Conservation (phyloP, 129 eudicot genomes). For the Flaveria bidentis region DNA sequence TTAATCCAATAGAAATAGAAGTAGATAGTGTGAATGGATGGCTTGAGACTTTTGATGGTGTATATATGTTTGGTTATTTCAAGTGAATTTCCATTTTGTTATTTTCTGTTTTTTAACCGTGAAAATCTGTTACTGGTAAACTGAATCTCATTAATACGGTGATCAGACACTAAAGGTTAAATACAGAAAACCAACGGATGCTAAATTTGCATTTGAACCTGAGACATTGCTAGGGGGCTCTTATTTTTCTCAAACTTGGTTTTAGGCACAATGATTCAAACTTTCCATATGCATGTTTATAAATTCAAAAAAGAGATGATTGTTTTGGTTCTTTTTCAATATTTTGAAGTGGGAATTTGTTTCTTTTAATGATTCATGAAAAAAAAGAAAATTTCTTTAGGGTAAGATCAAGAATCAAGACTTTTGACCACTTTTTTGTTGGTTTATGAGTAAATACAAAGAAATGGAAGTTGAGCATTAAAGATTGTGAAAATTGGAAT, state of each 20-base stretch:
- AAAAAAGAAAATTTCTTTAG: background rate
- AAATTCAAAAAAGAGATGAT: background rate
- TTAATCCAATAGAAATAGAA: constrained; percentile 23
- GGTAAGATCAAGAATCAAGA: constrained; percentile 26
- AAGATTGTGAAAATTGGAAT: background rate
- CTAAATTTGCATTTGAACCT: too few relatives aligned
- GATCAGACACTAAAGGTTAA: too few relatives aligned
- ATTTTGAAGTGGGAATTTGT: constrained; percentile 3
- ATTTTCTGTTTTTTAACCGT: background rate
- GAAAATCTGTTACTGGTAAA: too few relatives aligned
- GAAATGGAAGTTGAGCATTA: constrained; percentile 17
- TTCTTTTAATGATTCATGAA: constrained; percentile 9
- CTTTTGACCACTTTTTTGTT: constrained; percentile 38
- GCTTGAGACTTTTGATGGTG: constrained; percentile 28
- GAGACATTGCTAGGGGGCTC: too few relatives aligned
- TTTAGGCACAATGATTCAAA: background rate
- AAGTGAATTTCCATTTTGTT: constrained; percentile 15
- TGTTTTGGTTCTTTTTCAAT: constrained; percentile 5
- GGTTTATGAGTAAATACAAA: constrained; percentile 39
- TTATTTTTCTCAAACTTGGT: background rate
- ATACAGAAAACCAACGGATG: too few relatives aligned
- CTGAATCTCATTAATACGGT: too few relatives aligned
- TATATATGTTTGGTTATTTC: constrained; percentile 15
- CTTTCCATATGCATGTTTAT: background rate
- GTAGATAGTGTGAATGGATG: constrained; percentile 23